Percentiles rank a stretch among this genome's conserved stretches.
Evolutionary conservation across 345 rosid genomes (phyloP).

Genomic region (Euphorbia peplus): DNA sequence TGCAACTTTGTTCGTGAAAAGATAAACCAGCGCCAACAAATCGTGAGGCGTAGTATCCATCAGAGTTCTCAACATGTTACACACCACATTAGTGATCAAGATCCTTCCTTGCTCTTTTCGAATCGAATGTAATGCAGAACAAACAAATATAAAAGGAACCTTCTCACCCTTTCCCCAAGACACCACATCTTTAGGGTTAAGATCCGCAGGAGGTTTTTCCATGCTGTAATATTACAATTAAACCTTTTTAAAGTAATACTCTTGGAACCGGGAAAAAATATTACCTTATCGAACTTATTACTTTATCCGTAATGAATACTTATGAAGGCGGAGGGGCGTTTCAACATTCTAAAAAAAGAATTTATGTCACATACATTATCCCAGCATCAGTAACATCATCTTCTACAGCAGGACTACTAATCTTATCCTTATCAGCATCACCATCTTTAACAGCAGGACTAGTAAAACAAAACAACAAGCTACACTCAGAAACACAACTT

Average conservation of each 20-base stretch:
- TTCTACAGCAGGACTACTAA: no score
- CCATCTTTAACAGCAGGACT: no score
- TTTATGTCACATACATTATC: no score
- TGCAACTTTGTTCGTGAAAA: conserved; percentile 69
- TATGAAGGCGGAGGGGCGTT: conserved; percentile 77
- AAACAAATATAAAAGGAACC: conserved; percentile 75
- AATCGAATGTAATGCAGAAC: conserved; percentile 67
- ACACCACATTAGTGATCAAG: conserved; percentile 73
- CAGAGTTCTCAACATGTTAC: conserved; percentile 81
- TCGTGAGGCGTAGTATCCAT: conserved; percentile 75
- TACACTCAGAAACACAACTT: no score
- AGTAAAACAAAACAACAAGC: no score
- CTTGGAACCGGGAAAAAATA: no score
- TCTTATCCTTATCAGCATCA: no score
- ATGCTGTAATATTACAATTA: conserved; percentile 50
- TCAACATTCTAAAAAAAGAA: conserved; percentile 17
- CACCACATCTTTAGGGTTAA: conserved; percentile 50
- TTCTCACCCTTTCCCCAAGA: conserved; percentile 70
- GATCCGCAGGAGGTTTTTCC: conserved; percentile 68
- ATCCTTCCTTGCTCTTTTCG: conserved; percentile 67
- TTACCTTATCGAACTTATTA: no score
- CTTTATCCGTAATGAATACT: no score
- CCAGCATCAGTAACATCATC: no score
- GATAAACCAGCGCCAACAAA: conserved; percentile 63
- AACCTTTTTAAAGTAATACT: no score